Conservation (phyloP, 2,329 filamentous ascomycete species). For the Dendrostoma leiphaemia region DNA sequence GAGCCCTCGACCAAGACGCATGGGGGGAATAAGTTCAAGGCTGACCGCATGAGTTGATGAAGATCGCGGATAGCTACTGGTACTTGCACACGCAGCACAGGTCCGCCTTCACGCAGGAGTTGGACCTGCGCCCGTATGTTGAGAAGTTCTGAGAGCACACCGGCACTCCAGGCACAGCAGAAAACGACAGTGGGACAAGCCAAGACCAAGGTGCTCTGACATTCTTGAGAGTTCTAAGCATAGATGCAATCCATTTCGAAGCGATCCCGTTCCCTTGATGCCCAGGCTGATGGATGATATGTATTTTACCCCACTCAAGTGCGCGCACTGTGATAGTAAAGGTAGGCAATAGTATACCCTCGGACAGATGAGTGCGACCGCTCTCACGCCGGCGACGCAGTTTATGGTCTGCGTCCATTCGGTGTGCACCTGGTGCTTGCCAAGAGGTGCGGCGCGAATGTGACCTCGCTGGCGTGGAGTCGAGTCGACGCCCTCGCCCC, state of each 20-base stretch:
- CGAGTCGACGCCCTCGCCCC: no score
- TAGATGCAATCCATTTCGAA: slow-evolving; percentile 8
- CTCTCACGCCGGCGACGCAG: slow-evolving; percentile 4
- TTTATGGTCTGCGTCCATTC: slow-evolving; percentile 4
- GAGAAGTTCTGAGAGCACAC: slow-evolving; percentile 69
- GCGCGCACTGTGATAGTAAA: slow-evolving; percentile 4
- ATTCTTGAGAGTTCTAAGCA: slow-evolving; percentile 6
- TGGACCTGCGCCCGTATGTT: slow-evolving; percentile 76
- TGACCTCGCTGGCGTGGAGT: slow-evolving; percentile 3
- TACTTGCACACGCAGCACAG: slow-evolving; percentile 76
- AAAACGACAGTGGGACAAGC: background rate
- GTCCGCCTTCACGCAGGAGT: slow-evolving; percentile 76
- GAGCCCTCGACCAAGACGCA: no score
- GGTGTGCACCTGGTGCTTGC: slow-evolving; percentile 17
- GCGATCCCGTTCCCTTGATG: slow-evolving; percentile 3
- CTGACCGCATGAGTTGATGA: background rate
- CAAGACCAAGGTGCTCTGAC: background rate
- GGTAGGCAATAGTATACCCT: background rate
- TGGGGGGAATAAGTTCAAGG: no score
- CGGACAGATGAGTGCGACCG: slow-evolving; percentile 8
- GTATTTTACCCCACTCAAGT: slow-evolving; percentile 4
- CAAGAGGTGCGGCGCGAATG: slow-evolving; percentile 18
- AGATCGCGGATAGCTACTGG: slow-evolving; percentile 90
- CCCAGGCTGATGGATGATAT: slow-evolving; percentile 11
- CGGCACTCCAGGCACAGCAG: background rate